Evolutionary conservation across 805 yeast genomes (phyloP), one percentile per base, ranked within the genome.

Genomic region (Kazachstania viticola): DNA sequence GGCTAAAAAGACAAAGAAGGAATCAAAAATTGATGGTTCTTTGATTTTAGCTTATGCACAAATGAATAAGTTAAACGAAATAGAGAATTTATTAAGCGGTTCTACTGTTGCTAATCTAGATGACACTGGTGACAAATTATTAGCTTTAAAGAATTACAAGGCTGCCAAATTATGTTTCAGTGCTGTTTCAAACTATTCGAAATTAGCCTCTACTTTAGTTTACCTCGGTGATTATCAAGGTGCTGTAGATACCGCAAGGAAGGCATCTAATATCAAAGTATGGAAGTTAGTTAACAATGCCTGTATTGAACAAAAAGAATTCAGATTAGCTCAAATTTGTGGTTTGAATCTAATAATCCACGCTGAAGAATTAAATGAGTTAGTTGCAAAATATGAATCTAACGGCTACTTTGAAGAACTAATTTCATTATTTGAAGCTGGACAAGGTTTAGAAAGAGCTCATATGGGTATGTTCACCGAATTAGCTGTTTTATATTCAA

Each of bases 381-480:
- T 91, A 42, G 96, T 88, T 28, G 67, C 65, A 40, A 80, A 79
- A 44, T 91, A 91, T 56, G 96, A 91, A 62, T 67, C 71, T 54
- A 73, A 79, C 44, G 98, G 98, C 27, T 83, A 84, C 61, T 87
- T 87, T 62, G 80, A 76, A 44, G 95, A 91, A 65, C 69, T 91
- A 43, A 82, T 88, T 41, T 74, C 95, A 13, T 71, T 91, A 49
- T 84, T 91, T 49, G 98, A 91, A 61, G 88, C 85, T 48, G 97
- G 97, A 43, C 70, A 91, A 38, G 93, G 95, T 26, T 70, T 91
- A 46, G 98, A 91, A 67, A 81, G 98, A 58, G 98, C 98, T 24
- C 98, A 91, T 56, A 91, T 91, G 98, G 98, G 97, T 47, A 88
- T 91, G 96, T 91, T 91, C 58, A 91, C 98, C 9, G 96, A 87